phyloP scores from a whole-genome alignment of 2,329 filamentous ascomycete genomes.

The Lachnum nothofagi region DNA sequence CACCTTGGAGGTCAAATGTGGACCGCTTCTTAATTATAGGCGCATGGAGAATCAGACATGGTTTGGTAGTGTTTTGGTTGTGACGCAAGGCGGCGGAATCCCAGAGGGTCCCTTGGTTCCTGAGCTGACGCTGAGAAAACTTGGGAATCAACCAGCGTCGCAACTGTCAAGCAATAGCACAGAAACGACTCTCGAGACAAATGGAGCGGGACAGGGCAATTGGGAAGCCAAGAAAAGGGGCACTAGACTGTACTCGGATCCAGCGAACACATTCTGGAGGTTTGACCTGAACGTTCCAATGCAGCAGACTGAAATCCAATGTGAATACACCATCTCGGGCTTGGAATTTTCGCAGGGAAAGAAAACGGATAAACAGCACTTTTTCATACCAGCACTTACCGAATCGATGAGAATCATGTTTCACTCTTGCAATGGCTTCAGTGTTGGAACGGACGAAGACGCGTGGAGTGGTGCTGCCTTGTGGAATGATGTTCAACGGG shows the following conservation, averaged over 20 bases:
- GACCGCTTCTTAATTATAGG: conserved; percentile 73
- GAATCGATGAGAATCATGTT: conserved; percentile 99
- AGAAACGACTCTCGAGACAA: conserved; percentile 6
- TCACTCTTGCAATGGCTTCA: conserved; percentile 96
- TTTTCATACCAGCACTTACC: conserved; percentile 76
- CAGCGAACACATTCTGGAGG: conserved; percentile 80
- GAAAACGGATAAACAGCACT: conserved; percentile 58
- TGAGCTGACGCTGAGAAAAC: conserved; percentile 47
- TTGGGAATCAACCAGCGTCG: conserved; percentile 8
- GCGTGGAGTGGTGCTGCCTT: conserved; percentile 85
- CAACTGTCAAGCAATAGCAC: neutral
- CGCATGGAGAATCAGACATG: conserved; percentile 65
- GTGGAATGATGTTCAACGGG: conserved; percentile 89
- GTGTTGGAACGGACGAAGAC: conserved; percentile 76
- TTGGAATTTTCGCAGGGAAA: conserved; percentile 56
- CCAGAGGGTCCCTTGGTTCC: conserved; percentile 52
- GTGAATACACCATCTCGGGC: conserved; percentile 70
- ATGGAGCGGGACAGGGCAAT: neutral
- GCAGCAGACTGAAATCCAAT: conserved; percentile 62
- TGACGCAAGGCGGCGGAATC: conserved; percentile 66
- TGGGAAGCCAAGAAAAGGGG: conserved; percentile 42
- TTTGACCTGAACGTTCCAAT: conserved; percentile 81
- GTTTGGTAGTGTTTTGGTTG: conserved; percentile 81
- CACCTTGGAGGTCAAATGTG: conserved; percentile 59
- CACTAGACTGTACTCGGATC: conserved; percentile 60